Conservation (phyloP, 2,329 filamentous ascomycete species). For the Sporothrix curviconia region DNA sequence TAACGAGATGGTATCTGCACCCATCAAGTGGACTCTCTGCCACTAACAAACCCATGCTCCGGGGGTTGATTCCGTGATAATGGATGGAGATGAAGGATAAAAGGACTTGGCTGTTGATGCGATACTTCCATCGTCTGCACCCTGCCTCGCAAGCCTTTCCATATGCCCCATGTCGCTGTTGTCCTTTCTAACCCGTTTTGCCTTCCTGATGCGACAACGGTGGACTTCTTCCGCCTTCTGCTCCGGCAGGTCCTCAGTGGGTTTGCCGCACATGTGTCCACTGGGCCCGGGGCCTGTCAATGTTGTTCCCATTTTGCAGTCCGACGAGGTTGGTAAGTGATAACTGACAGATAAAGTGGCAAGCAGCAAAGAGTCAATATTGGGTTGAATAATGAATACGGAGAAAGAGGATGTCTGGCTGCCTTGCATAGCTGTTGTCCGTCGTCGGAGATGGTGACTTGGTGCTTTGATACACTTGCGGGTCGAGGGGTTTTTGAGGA, state of each 20-base stretch:
- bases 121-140: too few relatives aligned
- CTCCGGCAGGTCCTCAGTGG: background rate
- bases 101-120: background rate
- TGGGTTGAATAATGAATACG: background rate
- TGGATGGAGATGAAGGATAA: conserved; percentile 6
- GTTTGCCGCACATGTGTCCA: background rate
- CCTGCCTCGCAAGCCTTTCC: too few relatives aligned
- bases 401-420: background rate
- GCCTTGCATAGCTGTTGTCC: too few relatives aligned
- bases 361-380: background rate
- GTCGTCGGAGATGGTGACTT: too few relatives aligned
- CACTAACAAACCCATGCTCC: conserved; percentile 15
- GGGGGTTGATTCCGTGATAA: conserved; percentile 19
- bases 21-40: background rate
- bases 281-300: too few relatives aligned
- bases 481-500: too few relatives aligned
- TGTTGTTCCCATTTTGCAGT: background rate
- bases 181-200: too few relatives aligned
- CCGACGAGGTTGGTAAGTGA: background rate
- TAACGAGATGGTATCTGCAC: too few relatives aligned
- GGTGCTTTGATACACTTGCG: too few relatives aligned
- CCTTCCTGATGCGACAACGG: conserved; percentile 1
- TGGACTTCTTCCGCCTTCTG: background rate
- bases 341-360: background rate
- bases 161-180: background rate